Conservation (phyloP, 1,284 basidiomycete species). For the Abortiporus biennis region DNA sequence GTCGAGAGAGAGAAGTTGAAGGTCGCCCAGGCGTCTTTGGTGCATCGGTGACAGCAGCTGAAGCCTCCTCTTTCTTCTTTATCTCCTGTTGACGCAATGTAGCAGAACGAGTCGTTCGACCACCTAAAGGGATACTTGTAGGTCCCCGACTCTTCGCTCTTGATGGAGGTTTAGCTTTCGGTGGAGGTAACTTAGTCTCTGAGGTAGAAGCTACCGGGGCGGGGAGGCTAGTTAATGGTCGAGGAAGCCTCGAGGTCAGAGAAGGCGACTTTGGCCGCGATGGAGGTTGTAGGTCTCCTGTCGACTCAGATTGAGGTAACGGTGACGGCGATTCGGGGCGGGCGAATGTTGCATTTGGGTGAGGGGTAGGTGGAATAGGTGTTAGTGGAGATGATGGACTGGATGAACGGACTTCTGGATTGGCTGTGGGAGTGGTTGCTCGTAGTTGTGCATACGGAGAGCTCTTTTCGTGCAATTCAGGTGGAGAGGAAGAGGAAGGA, state of each 20-base stretch:
- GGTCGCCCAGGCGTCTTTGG: background rate
- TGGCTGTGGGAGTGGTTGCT: no score
- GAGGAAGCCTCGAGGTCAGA: background rate
- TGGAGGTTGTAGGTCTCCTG: background rate
- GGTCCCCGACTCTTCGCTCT: background rate
- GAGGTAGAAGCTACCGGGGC: background rate
- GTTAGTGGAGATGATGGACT: slow-evolving; percentile 5
- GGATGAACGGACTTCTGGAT: no score
- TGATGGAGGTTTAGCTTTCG: slow-evolving; percentile 1
- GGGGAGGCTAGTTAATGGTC: background rate
- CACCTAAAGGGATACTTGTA: slow-evolving; percentile 6
- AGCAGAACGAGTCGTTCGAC: slow-evolving; percentile 15
- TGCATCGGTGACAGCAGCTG: background rate
- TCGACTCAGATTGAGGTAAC: background rate
- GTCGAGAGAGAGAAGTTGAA: no score
- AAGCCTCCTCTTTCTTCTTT: slow-evolving; percentile 8
- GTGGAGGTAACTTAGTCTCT: background rate
- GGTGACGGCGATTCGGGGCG: no score
- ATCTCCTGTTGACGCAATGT: slow-evolving; percentile 12
- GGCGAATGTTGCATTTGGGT: no score
- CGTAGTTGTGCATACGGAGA: no score
- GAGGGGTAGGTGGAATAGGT: slow-evolving; percentile 4
- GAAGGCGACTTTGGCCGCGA: background rate
- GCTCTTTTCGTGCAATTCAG: no score
- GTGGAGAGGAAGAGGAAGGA: background rate